Evolutionary conservation across 2,329 filamentous ascomycete species (phyloP).

Genomic region (Fusarium kyushuense): DNA sequence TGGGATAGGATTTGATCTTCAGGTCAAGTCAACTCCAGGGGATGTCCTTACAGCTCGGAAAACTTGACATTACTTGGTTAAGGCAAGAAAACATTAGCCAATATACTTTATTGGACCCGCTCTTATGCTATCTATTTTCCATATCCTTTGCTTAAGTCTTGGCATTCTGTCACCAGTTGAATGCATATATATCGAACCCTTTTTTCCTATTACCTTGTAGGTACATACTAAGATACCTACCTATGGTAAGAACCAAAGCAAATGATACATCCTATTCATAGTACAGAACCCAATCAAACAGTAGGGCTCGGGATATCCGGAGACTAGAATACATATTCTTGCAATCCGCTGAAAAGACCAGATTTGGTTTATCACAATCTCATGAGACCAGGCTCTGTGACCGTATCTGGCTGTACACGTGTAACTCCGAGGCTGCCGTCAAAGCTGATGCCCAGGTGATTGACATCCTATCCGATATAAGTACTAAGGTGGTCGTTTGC

Average conservation of each 20-base stretch:
- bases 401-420: slow-evolving; percentile 24
- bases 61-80: neutral
- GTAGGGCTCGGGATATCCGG: slow-evolving; percentile 32
- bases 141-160: neutral
- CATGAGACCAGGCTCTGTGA: slow-evolving; percentile 21
- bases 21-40: slow-evolving; percentile 1
- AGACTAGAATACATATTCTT: neutral
- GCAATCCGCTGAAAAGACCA: neutral
- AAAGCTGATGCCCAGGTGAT: slow-evolving; percentile 7
- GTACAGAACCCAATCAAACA: neutral
- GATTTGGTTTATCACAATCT: slow-evolving; percentile 13
- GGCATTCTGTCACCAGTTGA: neutral
- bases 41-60: neutral
- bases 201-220: neutral
- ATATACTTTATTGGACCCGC: neutral
- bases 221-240: too few relatives aligned
- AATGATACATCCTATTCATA: neutral
- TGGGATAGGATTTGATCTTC: slow-evolving; percentile 3
- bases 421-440: slow-evolving; percentile 25
- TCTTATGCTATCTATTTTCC: neutral
- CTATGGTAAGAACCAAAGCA: neutral
- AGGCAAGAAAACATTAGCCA: neutral
- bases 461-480: neutral
- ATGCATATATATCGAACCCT: slow-evolving; percentile 8
- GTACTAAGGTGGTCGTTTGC: neutral